phyloP scores from a whole-genome alignment of 2,329 filamentous ascomycete species.

The Aureobasidium zeae region DNA sequence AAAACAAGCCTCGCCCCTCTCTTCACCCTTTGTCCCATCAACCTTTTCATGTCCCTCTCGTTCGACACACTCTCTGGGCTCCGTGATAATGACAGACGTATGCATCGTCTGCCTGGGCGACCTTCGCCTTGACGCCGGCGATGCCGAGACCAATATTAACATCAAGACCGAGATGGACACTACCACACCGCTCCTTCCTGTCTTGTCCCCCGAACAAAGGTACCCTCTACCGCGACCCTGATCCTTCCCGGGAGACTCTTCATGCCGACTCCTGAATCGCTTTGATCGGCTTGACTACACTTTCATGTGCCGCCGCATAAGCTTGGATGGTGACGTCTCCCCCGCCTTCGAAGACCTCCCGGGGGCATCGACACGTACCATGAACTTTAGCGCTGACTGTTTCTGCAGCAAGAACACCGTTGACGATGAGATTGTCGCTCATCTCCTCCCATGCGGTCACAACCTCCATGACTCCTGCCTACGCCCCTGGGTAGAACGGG shows the following conservation, averaged over 20 bases:
- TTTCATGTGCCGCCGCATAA: conserved; percentile 29
- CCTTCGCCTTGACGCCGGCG: conserved; percentile 41
- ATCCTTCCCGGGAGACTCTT: conserved; percentile 13
- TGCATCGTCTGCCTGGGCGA: conserved; percentile 66
- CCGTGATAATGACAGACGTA: conserved; percentile 50
- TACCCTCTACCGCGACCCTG: background rate
- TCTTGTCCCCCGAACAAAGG: conserved; percentile 10
- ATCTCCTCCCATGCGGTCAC: conserved; percentile 72
- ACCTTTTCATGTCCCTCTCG: background rate
- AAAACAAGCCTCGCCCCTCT: conserved; percentile 10
- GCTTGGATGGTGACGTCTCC: conserved; percentile 32
- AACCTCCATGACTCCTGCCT: conserved; percentile 87
- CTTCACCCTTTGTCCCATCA: background rate
- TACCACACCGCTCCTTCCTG: conserved; percentile 1
- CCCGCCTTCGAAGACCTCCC: conserved; percentile 23
- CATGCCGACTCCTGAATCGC: conserved; percentile 24
- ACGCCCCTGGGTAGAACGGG: conserved; percentile 88
- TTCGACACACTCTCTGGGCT: conserved; percentile 9
- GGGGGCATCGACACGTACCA: conserved; percentile 18
- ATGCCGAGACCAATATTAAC: conserved; percentile 2
- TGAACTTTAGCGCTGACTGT: conserved; percentile 21
- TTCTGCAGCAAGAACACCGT: conserved; percentile 23
- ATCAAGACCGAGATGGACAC: background rate
- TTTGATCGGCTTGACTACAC: conserved; percentile 33
- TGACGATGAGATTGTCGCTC: conserved; percentile 49